Evolutionary conservation across 176 grass and related monocot species (phyloP).

Genomic region (Aegilops umbellulata): DNA sequence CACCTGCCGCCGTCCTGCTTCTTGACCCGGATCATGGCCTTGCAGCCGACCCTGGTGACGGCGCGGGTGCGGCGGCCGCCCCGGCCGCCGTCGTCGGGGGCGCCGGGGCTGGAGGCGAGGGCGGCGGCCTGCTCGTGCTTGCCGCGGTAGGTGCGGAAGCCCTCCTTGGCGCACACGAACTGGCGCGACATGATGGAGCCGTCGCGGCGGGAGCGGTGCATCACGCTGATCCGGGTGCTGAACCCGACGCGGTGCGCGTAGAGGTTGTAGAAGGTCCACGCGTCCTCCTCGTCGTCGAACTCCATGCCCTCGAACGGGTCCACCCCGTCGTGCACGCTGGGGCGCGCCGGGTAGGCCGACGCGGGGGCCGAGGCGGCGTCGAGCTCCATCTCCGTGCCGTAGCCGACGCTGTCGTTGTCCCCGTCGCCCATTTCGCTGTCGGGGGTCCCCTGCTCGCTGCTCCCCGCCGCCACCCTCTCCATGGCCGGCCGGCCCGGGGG

Average conservation of each 20-base stretch:
- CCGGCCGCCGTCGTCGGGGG: conserved; percentile 10
- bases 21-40: conserved; percentile 83
- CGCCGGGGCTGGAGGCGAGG: not conserved
- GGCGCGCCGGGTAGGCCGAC: conserved; percentile 33
- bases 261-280: conserved; percentile 60
- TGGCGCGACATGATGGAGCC: conserved; percentile 67
- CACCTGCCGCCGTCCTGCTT: conserved; percentile 56
- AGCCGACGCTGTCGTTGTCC: conserved; percentile 48
- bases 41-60: conserved; percentile 73
- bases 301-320: conserved; percentile 77
- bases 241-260: conserved; percentile 76
- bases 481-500: not conserved
- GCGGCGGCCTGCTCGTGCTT: conserved; percentile 31
- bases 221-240: conserved; percentile 66
- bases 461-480: conserved; percentile 38
- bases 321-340: conserved; percentile 37
- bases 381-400: conserved; percentile 46
- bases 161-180: conserved; percentile 79
- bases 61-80: conserved; percentile 53
- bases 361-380: conserved; percentile 26
- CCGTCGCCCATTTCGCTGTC: conserved; percentile 56
- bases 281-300: conserved; percentile 69
- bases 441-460: conserved; percentile 55
- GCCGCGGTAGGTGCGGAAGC: conserved; percentile 67
- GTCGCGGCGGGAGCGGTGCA: conserved; percentile 68